Conservation (phyloP, 2,329 filamentous ascomycete species). For the Leptographium galeiforme region DNA sequence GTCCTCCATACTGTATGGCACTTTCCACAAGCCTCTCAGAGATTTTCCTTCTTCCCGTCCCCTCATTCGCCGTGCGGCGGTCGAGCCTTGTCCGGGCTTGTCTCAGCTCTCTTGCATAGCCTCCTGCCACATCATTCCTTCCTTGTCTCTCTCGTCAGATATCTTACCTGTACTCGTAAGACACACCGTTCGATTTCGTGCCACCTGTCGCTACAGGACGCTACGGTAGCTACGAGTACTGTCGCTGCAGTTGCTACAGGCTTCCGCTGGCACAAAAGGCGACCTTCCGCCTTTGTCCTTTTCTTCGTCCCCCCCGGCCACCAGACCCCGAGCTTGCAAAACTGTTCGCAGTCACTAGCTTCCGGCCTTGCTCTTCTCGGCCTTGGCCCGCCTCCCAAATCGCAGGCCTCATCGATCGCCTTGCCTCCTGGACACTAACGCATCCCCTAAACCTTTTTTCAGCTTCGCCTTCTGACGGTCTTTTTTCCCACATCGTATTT, state of each 20-base stretch:
- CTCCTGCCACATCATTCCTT: background rate
- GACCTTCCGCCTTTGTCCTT: background rate
- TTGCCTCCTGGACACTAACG: slow-evolving; percentile 1
- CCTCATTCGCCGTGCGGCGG: background rate
- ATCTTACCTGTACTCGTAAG: too few species aligned
- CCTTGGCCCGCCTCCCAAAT: slow-evolving; percentile 5
- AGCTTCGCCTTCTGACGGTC: background rate
- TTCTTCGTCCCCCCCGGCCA: background rate
- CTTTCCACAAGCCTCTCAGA: too few species aligned
- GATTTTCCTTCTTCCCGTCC: too few species aligned
- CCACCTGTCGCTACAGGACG: too few species aligned
- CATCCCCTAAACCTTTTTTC: slow-evolving; percentile 8
- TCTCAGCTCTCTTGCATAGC: background rate
- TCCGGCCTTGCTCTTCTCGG: background rate
- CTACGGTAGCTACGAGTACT: too few species aligned
- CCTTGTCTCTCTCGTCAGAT: background rate
- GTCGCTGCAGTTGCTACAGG: too few species aligned
- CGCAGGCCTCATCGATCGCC: background rate
- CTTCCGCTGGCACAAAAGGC: too few species aligned
- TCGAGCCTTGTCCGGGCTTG: background rate
- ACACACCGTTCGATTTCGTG: too few species aligned
- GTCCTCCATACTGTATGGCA: background rate
- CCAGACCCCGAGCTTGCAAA: background rate
- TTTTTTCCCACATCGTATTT: background rate
- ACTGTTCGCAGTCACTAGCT: background rate